These are phyloP conservation scores for Verticillium isaacii DNA, from an alignment of 2,329 filamentous ascomycete genomes.

Conservation along the genomic window DNA sequence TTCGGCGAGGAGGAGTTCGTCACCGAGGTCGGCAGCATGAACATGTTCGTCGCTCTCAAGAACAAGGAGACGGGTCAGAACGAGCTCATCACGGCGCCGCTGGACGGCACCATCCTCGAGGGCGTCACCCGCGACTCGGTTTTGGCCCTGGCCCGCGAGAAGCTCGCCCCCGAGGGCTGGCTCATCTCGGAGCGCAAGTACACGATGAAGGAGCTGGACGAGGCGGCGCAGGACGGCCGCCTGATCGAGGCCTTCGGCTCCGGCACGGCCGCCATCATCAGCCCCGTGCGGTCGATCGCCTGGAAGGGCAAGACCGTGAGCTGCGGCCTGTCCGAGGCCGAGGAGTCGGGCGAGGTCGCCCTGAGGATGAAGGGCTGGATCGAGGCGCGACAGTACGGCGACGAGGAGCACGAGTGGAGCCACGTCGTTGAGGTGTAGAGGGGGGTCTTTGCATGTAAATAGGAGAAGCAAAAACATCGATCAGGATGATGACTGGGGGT, in stretches of 20 bases:
- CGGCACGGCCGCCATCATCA: constrained; percentile 91
- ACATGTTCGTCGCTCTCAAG: constrained; percentile 84
- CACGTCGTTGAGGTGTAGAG: constrained; percentile 33
- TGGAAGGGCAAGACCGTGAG: constrained; percentile 80
- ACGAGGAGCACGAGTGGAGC: constrained; percentile 90
- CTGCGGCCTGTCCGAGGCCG: constrained; percentile 73
- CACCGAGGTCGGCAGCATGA: constrained; percentile 98
- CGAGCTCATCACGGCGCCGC: constrained; percentile 88
- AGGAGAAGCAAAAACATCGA: not conserved
- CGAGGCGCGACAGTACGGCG: constrained; percentile 90
- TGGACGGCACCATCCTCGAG: constrained; percentile 94
- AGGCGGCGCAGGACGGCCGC: constrained; percentile 78
- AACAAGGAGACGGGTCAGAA: constrained; percentile 85
- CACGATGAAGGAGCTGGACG: constrained; percentile 79
- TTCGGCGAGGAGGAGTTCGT: constrained; percentile 95
- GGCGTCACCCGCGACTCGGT: constrained; percentile 93
- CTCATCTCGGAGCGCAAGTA: constrained; percentile 83
- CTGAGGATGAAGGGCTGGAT: constrained; percentile 94
- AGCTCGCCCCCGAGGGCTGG: constrained; percentile 82
- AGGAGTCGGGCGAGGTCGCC: constrained; percentile 86
- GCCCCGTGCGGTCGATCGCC: constrained; percentile 81
- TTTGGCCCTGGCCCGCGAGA: constrained; percentile 78
- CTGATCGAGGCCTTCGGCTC: constrained; percentile 90
- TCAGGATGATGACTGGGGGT: not conserved
- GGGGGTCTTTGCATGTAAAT: not conserved